These are phyloP conservation scores for Voacanga thouarsii DNA, from an alignment of 257 asterid genomes.

Conservation along the genomic window DNA sequence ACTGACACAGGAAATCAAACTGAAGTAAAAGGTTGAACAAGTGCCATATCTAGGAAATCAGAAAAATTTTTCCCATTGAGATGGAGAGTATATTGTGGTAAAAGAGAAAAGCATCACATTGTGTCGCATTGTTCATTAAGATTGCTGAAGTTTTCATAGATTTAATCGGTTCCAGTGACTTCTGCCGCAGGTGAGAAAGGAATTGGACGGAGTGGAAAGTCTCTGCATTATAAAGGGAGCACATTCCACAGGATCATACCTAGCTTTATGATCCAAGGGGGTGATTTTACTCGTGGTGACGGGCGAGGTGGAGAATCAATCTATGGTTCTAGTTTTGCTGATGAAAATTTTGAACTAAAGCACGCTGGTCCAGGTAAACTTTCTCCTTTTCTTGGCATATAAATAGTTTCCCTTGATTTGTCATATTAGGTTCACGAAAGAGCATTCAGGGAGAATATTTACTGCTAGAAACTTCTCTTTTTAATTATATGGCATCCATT, in stretches of 20 bases:
- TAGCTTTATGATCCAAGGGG: constrained; percentile 95
- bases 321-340: constrained; percentile 63
- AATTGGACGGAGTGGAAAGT: constrained; percentile 64
- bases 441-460: background rate
- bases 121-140: background rate
- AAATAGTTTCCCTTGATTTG: background rate
- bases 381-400: constrained; percentile 3
- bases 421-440: background rate
- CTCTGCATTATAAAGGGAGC: constrained; percentile 83
- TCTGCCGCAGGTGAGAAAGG: constrained; percentile 81
- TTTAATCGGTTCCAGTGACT: background rate
- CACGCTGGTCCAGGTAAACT: constrained; percentile 79
- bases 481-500: background rate
- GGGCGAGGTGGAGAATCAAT: constrained; percentile 96
- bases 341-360: constrained; percentile 79
- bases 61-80: background rate
- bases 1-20: background rate
- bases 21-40: background rate
- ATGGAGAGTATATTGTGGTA: background rate
- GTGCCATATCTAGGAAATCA: background rate
- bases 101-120: background rate
- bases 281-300: constrained; percentile 88
- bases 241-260: constrained; percentile 89
- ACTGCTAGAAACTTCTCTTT: background rate
- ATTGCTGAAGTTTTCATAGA: background rate